A percentile compares a stretch with the other conserved stretches of the same genome.
These are phyloP conservation scores for Phytophthora meadii DNA, from an alignment of 352 stramenopile genomes.

Conservation along the genomic window DNA sequence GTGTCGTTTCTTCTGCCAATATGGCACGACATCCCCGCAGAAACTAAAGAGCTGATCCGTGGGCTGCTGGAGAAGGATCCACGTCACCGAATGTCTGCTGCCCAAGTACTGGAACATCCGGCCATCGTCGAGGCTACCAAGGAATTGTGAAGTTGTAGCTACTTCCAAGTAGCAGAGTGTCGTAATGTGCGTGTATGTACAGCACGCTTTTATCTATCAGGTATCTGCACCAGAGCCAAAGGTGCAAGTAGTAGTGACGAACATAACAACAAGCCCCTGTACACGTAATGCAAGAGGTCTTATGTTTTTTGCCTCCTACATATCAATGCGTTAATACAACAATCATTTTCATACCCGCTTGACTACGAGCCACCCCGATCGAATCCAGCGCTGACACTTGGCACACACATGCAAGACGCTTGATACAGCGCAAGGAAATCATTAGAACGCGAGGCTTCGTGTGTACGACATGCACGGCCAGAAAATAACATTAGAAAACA, in stretches of 20 bases:
- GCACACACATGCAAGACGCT: no score
- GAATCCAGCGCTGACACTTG: no score
- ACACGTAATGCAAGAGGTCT: conserved; percentile 11
- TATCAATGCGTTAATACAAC: no score
- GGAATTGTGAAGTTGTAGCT: conserved; percentile 30
- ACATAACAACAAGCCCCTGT: conserved; percentile 14
- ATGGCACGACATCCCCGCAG: conserved; percentile 56
- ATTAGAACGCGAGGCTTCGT: no score
- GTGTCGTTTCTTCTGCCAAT: conserved; percentile 66
- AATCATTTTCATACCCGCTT: no score
- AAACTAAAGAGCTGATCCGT: conserved; percentile 72
- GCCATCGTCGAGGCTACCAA: conserved; percentile 36
- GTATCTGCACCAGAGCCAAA: conserved; percentile 1
- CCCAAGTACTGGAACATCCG: conserved; percentile 59
- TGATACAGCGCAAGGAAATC: no score
- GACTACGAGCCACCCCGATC: no score
- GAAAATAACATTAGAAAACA: no score
- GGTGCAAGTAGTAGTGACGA: conserved; percentile 4
- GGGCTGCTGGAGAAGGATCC: conserved; percentile 83
- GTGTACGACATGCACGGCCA: no score
- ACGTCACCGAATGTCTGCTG: conserved; percentile 46
- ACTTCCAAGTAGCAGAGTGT: conserved; percentile 7
- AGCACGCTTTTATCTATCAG: conserved; percentile 33
- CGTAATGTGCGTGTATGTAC: conserved; percentile 8
- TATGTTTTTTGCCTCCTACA: no score